Conservation (phyloP, 352 stramenopile genomes). For the Phytophthora litchii region DNA sequence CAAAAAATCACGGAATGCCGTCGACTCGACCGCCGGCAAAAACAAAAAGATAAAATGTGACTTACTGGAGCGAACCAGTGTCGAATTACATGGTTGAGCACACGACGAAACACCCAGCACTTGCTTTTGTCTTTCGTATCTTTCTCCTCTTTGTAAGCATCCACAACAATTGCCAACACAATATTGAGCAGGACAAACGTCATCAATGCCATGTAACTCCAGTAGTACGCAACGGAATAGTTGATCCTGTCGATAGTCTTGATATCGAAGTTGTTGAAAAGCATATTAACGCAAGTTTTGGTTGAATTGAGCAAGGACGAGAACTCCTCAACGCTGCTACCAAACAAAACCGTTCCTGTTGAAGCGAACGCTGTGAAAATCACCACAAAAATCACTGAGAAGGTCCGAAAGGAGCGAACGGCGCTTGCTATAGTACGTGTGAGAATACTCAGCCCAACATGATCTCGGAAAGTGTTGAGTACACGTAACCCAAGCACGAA, state of each 20-base stretch:
- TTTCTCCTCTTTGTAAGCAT: conserved; percentile 55
- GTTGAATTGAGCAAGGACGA: conserved; percentile 49
- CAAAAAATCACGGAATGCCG: conserved; percentile 25
- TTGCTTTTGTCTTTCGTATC: conserved; percentile 38
- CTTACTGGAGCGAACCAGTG: conserved; percentile 10
- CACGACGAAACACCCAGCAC: conserved; percentile 24
- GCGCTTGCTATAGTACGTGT: conserved; percentile 56
- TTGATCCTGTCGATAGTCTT: conserved; percentile 39
- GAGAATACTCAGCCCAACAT: conserved; percentile 60
- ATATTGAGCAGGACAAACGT: conserved; percentile 75
- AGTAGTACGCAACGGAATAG: conserved; percentile 64
- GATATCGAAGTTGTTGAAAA: conserved; percentile 72
- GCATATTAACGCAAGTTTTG: conserved; percentile 69
- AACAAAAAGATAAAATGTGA: conserved; percentile 11
- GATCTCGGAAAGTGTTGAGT: conserved; percentile 54
- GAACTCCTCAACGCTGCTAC: conserved; percentile 55
- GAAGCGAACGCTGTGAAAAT: conserved; percentile 57
- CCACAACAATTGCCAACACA: conserved; percentile 70
- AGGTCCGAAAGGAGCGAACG: conserved; percentile 51
- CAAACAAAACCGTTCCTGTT: conserved; percentile 59
- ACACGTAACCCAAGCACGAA: conserved; percentile 45
- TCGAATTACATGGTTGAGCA: conserved; percentile 24
- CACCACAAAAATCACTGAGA: conserved; percentile 61
- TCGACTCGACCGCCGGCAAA: conserved; percentile 7
- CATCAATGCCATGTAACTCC: conserved; percentile 69